Base-by-base conservation (phyloP, 176 grass and related monocot species). In the Phoenix roebelenii region DNA sequence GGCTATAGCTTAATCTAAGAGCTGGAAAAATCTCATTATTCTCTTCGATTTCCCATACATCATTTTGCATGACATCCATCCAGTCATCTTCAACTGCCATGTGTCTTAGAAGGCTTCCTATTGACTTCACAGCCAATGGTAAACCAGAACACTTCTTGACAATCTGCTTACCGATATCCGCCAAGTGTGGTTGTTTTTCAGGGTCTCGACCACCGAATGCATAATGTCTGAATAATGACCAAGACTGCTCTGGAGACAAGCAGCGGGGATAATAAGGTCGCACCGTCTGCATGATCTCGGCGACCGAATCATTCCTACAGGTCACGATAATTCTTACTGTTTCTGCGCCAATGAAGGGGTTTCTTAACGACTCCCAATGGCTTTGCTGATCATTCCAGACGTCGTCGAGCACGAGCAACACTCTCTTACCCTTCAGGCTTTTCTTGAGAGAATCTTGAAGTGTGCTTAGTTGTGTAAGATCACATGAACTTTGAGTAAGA, bases 381-480 rank as follows among this genome's bases (percentile, higher is more conserved):
- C n/a, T 26, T 20, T 18, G 0, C 12, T 19, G 2, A 22, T 69
- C 69, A 44, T 66, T 60, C 83, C 78, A 77, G 12, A 86, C 2
- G 66, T 86, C 73, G 56, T 81, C 78, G 16, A 86, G 53, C 35
- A 86, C 83, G 1, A 86, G 23, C 50, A 81, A 74, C 0, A 86
- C 5, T 15, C 7, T 77, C 50, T 56, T 76, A 16, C 7, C 50
- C 3, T 1, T 1, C 10, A 66, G 3, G 12, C 3, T 15, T 18
- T 73, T 7, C 22, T 16, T 22, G 1, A 86, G n/a, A 28, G 16
- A 0, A 5, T 15, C 3, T 48, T 77, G 83, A 48, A 81, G 4
- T 0, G 15, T 7, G 25, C 74, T 82, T 67, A 81, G 10, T 50
- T 51, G 24, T 1, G 2, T 51, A 49, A 26, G 56, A 19, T 1